phyloP scores from a whole-genome alignment of 2,329 filamentous ascomycete species.

The Pseudogymnoascus sp. region DNA sequence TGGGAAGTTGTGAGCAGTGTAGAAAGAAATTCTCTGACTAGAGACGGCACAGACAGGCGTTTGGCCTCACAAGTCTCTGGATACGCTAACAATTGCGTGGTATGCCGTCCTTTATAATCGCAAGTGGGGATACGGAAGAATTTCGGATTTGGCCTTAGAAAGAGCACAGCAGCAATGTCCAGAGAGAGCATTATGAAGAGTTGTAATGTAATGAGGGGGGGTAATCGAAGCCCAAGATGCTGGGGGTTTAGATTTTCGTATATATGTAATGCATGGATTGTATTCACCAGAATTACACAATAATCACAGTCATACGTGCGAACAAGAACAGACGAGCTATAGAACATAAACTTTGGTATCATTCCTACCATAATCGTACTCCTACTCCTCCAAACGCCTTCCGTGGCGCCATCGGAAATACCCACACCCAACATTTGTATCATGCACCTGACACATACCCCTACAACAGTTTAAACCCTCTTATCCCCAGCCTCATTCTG shows the following conservation, averaged over 20 bases:
- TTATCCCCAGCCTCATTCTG: slow-evolving; percentile 1
- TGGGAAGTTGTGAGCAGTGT: background rate
- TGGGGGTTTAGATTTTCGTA: background rate
- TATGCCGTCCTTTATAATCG: background rate
- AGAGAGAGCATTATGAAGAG: background rate
- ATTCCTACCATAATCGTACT: slow-evolving; percentile 4
- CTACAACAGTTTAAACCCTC: background rate
- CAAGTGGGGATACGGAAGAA: background rate
- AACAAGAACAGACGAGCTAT: background rate
- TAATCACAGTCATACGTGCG: background rate
- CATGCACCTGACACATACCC: background rate
- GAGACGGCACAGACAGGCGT: background rate
- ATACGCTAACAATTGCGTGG: background rate
- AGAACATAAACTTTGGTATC: slow-evolving; percentile 5
- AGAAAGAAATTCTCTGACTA: background rate
- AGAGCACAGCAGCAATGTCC: background rate
- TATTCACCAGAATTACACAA: background rate
- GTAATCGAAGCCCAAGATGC: background rate
- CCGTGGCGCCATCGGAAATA: slow-evolving; percentile 5
- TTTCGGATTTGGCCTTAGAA: background rate
- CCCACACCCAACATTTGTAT: slow-evolving; percentile 7
- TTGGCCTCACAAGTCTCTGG: background rate
- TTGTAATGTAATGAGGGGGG: background rate
- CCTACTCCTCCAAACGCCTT: slow-evolving; percentile 2
- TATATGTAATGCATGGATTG: slow-evolving; percentile 3